Evolutionary conservation across 306 rosid species (phyloP).

Genomic region (Vicia villosa): DNA sequence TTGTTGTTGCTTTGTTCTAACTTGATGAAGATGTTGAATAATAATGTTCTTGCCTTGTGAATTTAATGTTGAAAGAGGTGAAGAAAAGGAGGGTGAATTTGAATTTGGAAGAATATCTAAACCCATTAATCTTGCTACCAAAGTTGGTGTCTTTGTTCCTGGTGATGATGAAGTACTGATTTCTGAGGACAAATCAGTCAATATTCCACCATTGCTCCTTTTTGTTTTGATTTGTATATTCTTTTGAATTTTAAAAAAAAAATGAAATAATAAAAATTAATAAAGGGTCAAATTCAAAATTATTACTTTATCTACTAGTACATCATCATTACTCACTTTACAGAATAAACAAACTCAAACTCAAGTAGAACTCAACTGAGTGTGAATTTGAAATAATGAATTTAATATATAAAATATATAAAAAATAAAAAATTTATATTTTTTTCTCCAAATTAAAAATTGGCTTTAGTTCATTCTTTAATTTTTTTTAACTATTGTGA

Average conservation of each 20-base stretch:
- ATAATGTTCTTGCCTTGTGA: slow-evolving; percentile 24
- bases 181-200: slow-evolving; percentile 54
- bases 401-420: not conserved
- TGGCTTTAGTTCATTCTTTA: too few relatives aligned
- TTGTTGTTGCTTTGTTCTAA: too few relatives aligned
- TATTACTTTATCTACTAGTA: not conserved
- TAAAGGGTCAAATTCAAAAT: slow-evolving; percentile 25
- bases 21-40: slow-evolving; percentile 28
- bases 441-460: not conserved
- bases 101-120: slow-evolving; percentile 82
- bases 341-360: slow-evolving; percentile 22
- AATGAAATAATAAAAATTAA: slow-evolving; percentile 6
- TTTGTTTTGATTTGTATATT: slow-evolving; percentile 76
- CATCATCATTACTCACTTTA: slow-evolving; percentile 38
- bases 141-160: slow-evolving; percentile 76
- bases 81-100: slow-evolving; percentile 46
- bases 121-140: slow-evolving; percentile 96
- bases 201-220: slow-evolving; percentile 35
- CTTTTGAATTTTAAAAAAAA: slow-evolving; percentile 57
- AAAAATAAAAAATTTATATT: not conserved
- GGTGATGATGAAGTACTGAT: slow-evolving; percentile 79
- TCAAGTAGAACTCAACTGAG: too few relatives aligned
- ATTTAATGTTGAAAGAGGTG: slow-evolving; percentile 44
- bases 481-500: too few relatives aligned
- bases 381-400: slow-evolving; percentile 12